These are phyloP conservation scores for Elsinoe australis DNA, from an alignment of 2,329 filamentous ascomycete species.

Conservation along the genomic window DNA sequence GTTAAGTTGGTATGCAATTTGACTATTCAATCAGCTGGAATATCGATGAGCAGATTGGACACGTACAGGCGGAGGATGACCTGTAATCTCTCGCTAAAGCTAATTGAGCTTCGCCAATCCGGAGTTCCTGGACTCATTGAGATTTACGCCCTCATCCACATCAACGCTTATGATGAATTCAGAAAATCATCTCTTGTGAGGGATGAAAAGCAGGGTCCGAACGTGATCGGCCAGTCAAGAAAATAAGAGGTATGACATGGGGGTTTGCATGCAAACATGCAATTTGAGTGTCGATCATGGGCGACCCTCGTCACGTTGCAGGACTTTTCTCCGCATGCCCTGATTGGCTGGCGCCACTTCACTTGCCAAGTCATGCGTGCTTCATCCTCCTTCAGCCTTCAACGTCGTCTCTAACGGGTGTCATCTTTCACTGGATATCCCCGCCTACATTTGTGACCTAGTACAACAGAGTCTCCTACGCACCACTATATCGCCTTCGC, in stretches of 20 bases:
- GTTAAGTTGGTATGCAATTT: slow-evolving; percentile 7
- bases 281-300: neutral
- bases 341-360: slow-evolving; percentile 1
- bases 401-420: slow-evolving; percentile 1
- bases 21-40: slow-evolving; percentile 5
- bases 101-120: slow-evolving; percentile 14
- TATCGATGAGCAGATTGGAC: neutral
- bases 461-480: too few species aligned
- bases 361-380: slow-evolving; percentile 4
- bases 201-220: neutral
- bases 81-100: slow-evolving; percentile 18
- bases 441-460: neutral
- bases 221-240: neutral
- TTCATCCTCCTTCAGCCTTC: slow-evolving; percentile 13
- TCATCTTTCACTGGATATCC: neutral
- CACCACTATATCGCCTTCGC: too few species aligned
- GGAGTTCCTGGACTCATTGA: slow-evolving; percentile 15
- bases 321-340: too few species aligned
- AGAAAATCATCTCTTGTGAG: neutral
- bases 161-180: neutral
- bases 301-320: too few species aligned
- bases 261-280: too few species aligned
- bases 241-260: neutral
- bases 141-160: neutral
- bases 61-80: slow-evolving; percentile 16